Evolutionary conservation across 768 basidiomycete genomes (phyloP), one percentile per base, ranked within the genome.

Genomic region (Auriscalpium orientale): DNA sequence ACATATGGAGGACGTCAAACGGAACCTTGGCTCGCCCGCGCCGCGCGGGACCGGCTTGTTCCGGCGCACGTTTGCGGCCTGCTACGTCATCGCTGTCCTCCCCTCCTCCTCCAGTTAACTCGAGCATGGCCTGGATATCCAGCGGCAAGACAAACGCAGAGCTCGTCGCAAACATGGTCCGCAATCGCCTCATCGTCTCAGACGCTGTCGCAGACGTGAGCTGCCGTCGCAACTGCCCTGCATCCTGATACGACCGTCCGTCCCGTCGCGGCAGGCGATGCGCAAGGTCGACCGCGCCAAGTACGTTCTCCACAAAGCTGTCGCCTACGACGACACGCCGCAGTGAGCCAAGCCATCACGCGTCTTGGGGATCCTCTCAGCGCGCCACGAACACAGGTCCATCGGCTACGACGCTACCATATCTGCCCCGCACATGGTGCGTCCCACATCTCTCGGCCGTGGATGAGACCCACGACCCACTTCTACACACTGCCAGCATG

Each of bases 351-450:
- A 33, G 20, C 4, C 16, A 28, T 46, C 36, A 20, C 43, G 15
- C 36, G 34, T 28, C 8, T 5, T 33, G 38, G 28, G 8, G 12
- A 12, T 28, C 34, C 12, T 22, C 33, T 45, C 48, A 16, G 58
- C 21, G 34, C 46, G 21, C 12, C n/a, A 5, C 48, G 10, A 15
- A 18, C 37, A 21, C 16, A 57, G 58, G 37, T 63, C 89, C 16
- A 93, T 94, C 51, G 88, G 89, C 2, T 79, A 87, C 64, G 85
- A 83, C 12, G 95, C 94, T 13, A 99, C 95, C 0, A 98, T 99
- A 59, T 91, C 89, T 40, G 95, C 95, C 0, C 95, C 95, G 1
- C 95, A 99, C 67, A 98, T 98, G 95, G 89, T 87, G 52, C 66
- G 65, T 38, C 37, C 44, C 34, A 7, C 48, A 49, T 51, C 18